phyloP scores from a whole-genome alignment of 2,329 filamentous ascomycete species.

The Emericellopsis cladophorae region DNA sequence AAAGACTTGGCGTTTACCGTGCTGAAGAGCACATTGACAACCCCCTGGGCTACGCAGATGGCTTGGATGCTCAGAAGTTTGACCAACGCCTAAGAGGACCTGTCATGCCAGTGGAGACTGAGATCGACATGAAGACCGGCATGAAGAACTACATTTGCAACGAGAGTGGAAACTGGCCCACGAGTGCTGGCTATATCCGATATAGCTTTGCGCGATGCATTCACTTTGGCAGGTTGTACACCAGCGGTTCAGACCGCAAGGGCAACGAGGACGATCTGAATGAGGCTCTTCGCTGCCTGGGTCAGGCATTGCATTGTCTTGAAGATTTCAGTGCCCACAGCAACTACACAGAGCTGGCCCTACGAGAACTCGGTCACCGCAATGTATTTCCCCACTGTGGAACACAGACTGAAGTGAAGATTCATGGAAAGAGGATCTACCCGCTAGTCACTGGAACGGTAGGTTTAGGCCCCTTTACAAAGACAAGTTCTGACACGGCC shows the following conservation, averaged over 20 bases:
- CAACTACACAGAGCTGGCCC: conserved; percentile 69
- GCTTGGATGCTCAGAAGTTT: conserved; percentile 68
- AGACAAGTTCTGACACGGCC: conserved; percentile 7
- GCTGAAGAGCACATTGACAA: conserved; percentile 68
- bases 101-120: conserved; percentile 56
- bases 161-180: conserved; percentile 76
- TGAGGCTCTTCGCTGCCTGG: conserved; percentile 65
- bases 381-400: conserved; percentile 72
- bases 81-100: conserved; percentile 74
- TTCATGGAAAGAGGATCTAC: conserved; percentile 52
- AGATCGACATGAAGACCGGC: conserved; percentile 65
- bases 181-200: conserved; percentile 73
- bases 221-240: conserved; percentile 67
- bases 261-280: conserved; percentile 68
- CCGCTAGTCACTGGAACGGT: conserved; percentile 55
- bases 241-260: conserved; percentile 42
- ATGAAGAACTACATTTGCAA: conserved; percentile 99
- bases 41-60: conserved; percentile 77
- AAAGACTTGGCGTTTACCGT: conserved; percentile 68
- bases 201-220: conserved; percentile 64
- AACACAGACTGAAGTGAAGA: conserved; percentile 48
- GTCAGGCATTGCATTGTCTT: conserved; percentile 64
- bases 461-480: background rate
- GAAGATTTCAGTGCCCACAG: conserved; percentile 74
- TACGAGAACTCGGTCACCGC: conserved; percentile 67